Conservation (phyloP, 2,329 filamentous ascomycete genomes). For the Talaromyces pinophilus region DNA sequence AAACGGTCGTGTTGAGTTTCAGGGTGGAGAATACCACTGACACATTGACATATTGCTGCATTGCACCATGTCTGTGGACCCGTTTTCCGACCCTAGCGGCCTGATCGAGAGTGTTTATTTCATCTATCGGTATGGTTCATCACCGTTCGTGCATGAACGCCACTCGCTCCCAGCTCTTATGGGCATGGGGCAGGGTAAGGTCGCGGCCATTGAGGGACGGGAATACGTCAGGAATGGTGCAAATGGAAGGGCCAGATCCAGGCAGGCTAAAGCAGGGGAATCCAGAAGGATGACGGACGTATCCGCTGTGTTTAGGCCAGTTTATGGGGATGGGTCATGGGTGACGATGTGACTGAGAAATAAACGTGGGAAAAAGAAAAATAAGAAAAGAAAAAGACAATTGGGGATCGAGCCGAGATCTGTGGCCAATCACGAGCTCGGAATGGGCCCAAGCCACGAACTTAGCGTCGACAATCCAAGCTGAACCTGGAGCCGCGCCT, state of each 20-base stretch:
- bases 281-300: not conserved
- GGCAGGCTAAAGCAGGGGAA: conserved; percentile 1
- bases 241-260: not conserved
- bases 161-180: conserved; percentile 13
- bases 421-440: conserved; percentile 2
- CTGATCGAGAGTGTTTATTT: not conserved
- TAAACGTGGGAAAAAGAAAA: conserved; percentile 4
- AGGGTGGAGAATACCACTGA: not conserved
- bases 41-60: not conserved
- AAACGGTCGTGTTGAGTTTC: not conserved
- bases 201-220: not conserved
- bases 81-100: not conserved
- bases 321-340: not conserved
- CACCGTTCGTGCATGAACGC: not conserved
- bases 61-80: not conserved
- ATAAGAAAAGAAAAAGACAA: not conserved
- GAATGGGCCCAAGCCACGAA: not conserved
- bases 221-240: not conserved
- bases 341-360: conserved; percentile 3
- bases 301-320: conserved; percentile 1
- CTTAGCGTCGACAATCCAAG: conserved; percentile 5
- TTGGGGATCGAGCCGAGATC: not conserved
- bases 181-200: not conserved
- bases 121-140: conserved; percentile 8
- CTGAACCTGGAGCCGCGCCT: conserved; percentile 19